Percentiles rank a stretch among this genome's conserved stretches.
These are phyloP conservation scores for Bauhinia variegata DNA, from an alignment of 306 rosid species.

Conservation along the genomic window DNA sequence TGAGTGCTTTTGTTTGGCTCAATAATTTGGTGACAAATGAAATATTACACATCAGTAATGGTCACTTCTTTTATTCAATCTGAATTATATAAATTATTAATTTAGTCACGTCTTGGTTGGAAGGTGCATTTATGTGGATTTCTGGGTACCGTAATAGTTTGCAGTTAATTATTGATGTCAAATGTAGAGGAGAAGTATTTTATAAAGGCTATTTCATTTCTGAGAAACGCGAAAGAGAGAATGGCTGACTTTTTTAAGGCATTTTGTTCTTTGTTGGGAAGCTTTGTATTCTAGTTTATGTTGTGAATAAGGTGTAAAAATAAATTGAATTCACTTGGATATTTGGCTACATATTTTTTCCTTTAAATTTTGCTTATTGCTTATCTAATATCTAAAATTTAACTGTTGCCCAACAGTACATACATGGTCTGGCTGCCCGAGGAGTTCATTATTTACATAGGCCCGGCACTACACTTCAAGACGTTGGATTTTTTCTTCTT, in stretches of 20 bases:
- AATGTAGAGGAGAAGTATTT: slow-evolving; percentile 13
- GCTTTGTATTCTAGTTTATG: background rate
- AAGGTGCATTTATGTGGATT: background rate
- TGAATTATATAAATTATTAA: background rate
- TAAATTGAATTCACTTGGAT: slow-evolving; percentile 12
- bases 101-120: slow-evolving; percentile 5
- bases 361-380: slow-evolving; percentile 13
- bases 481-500: slow-evolving; percentile 81
- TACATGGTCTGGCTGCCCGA: slow-evolving; percentile 95
- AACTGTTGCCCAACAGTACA: slow-evolving; percentile 61
- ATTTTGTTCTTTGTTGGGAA: background rate
- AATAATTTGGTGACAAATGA: slow-evolving; percentile 26
- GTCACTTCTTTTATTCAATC: slow-evolving; percentile 24
- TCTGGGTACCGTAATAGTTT: slow-evolving; percentile 16
- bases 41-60: slow-evolving; percentile 22
- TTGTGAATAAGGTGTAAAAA: background rate
- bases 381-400: slow-evolving; percentile 26
- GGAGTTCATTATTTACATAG: slow-evolving; percentile 96
- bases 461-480: slow-evolving; percentile 93
- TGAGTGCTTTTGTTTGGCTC: slow-evolving; percentile 4
- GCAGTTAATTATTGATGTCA: slow-evolving; percentile 7
- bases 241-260: slow-evolving; percentile 9
- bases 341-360: slow-evolving; percentile 20
- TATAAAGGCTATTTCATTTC: slow-evolving; percentile 13
- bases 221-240: slow-evolving; percentile 24